Base-by-base conservation (phyloP, 495 filamentous ascomycete species). In the Xylaria venustula region DNA sequence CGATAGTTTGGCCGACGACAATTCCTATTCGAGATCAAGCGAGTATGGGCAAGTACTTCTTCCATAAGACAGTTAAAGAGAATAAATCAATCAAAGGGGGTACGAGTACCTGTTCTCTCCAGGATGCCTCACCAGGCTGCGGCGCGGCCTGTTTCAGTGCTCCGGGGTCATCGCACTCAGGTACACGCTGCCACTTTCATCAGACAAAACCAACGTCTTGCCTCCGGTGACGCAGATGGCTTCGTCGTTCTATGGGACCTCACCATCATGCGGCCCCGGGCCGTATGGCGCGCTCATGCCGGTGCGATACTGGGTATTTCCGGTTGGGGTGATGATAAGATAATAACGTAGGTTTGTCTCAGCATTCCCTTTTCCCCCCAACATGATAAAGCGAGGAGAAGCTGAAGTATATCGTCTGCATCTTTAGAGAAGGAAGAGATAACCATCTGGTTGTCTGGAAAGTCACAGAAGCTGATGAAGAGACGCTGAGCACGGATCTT, bases 201-300 rank as follows among this genome's bases (percentile, higher is more conserved):
- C 62, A 83, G 82, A 46, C 66, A 75, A 51, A 96, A 96, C 65
- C 79, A 85, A 48, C 87, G 90, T 9, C 87, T 98, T 1, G 68
- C 93, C 26, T 93, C 92, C 6, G 94, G 88, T 17, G 94, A 98
- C 73, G 89, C 91, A 3, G 89, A 96, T 51, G 94, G 94, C 64
- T 97, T 90, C 83, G 77, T 96, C 34, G 81, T 96, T 9, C 73
- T 92, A 22, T 98, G 94, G 94, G 88, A 90, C 65, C 74, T 97
- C 17, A 81, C 86, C 40, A 90, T 85, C 49, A 91, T 94, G 75
- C 83, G 94, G 7, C 87, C 94, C 0, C 81, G 88, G 32, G 90
- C 89, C 0, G 91, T 92, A 1, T 98, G 94, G 94, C 87, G 85
- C 65, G 89, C 91, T 4, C 94, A 98, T 69, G 80, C 83, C n/a